phyloP scores from a whole-genome alignment of 2,329 filamentous ascomycete genomes.

The Fusarium multiceps region DNA sequence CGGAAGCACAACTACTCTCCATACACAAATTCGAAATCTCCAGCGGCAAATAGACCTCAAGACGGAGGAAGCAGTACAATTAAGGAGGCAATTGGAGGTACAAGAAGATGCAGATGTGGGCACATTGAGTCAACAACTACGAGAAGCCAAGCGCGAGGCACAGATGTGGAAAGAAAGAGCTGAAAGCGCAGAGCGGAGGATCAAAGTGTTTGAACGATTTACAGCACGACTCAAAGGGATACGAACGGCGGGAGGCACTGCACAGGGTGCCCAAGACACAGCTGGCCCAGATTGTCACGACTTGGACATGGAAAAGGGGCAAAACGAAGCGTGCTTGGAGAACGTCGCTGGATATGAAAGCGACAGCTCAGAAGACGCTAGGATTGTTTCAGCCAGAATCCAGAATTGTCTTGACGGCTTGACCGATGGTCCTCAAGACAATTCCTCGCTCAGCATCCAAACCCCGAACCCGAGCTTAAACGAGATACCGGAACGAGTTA shows the following conservation, averaged over 20 bases:
- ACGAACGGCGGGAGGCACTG: conserved; percentile 34
- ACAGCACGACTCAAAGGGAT: conserved; percentile 51
- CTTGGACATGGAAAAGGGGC: not conserved
- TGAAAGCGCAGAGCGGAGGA: conserved; percentile 64
- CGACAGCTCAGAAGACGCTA: conserved; percentile 44
- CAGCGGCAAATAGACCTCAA: conserved; percentile 59
- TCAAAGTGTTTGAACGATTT: conserved; percentile 61
- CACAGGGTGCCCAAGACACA: not conserved
- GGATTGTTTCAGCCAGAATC: conserved; percentile 43
- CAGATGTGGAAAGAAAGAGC: conserved; percentile 66
- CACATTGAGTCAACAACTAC: conserved; percentile 61
- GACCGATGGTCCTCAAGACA: conserved; percentile 26
- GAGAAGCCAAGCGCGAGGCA: conserved; percentile 50
- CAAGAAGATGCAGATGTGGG: conserved; percentile 57
- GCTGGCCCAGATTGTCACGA: not conserved
- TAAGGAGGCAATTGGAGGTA: conserved; percentile 60
- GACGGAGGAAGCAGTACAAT: conserved; percentile 58
- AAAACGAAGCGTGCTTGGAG: not conserved
- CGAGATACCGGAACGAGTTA: conserved; percentile 13
- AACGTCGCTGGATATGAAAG: conserved; percentile 19
- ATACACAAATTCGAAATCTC: conserved; percentile 62
- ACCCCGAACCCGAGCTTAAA: not conserved
- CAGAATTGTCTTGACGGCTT: conserved; percentile 43
- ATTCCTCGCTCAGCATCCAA: not conserved
- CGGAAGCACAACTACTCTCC: conserved; percentile 53